Base-by-base conservation (phyloP, 768 basidiomycete species). In the Flagelloscypha sp. region DNA sequence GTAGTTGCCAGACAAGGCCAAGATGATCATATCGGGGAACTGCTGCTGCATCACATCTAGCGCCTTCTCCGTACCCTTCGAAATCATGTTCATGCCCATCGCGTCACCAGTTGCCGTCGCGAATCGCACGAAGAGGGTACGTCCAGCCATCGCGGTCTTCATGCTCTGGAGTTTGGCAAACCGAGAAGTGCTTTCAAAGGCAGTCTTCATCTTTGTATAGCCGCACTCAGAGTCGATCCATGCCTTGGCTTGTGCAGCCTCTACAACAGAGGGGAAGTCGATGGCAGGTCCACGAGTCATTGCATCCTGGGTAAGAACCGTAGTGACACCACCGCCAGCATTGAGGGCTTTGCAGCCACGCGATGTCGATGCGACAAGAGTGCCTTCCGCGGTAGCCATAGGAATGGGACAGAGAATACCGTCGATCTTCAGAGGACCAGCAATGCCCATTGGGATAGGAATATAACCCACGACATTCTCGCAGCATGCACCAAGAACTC, bases 11-110 rank as follows among this genome's bases (percentile, higher is more conserved):
- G 84, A 88, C 11, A 99, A 72, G 7, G 94, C 86, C 22, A 95
- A 72, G 27, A 90, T 78, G 37, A 77, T 58, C 93, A 97, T 97
- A 41, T 82, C 79, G 3, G 94, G 94, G 67, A 89, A 99, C 49
- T 79, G 59, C 33, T 68, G 66, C 47, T 72, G 68, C 72, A 89
- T 70, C 15, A 68, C 72, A 50, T 84, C 89, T 9, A 99, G 72
- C 15, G 92, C 92, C 60, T 85, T 86, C 65, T 98, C 95, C 7
- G 90, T 92, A 3, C 93, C 95, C 62, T 99, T 99, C 7, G 84
- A 87, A 53, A 98, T 95, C 95, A 98, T 99, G 68, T 99, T 99
- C 95, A 99, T 99, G 12, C 95, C 95, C 94, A 98, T 99, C 27
- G 95, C 94, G 51, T 98, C 94, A 20, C 93, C 95, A 0, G 95